Base-by-base conservation (phyloP, 1,139 yeast genomes). In the Yamadazyma atlantica region DNA sequence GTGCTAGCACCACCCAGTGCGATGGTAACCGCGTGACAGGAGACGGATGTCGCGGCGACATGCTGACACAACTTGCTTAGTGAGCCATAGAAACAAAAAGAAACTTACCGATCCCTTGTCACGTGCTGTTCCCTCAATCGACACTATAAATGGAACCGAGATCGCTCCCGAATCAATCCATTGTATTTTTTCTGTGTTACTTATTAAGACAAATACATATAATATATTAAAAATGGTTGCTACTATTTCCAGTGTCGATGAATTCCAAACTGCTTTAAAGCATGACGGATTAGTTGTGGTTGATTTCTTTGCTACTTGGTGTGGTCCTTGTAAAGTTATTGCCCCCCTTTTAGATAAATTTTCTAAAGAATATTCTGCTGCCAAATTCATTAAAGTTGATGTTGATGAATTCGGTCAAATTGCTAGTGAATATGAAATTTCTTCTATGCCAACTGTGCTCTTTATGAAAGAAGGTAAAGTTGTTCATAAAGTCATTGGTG, bases 321-420 rank as follows among this genome's bases (percentile, higher is more conserved):
- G 96, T 67, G 95, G 92, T 39, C 96, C 96, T 31, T 88, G 96
- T 69, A 85, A 84, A 62, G 85, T 85, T 55, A 81, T 88, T 62
- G 78, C 90, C 24, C 96, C 96, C 42, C 62, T 80, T 49, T 66
- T 87, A 51, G 87, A 84, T 48, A 80, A 84, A 60, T 75, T 85
- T 47, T 49, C 73, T 28, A 50, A 50, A 14, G 69, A 69, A 52
- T 66, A 63, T 62, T 36, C 63, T 25, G 63, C 69, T 34, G 90
- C 83, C 50, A 75, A 73, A 52, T 88, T 89, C 75, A 73, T 78
- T 75, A 87, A 88, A 74, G 53, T 48, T 35, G 53, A 49, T 25
- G 53, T 48, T 32, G 52, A 89, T 58, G 82, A 82, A 60, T 70
- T 81, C 48, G 77, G 86, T 38, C 82, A 78, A 19, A 77, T 88